These are phyloP conservation scores for Aspergillus wentii DNA, from an alignment of 495 filamentous ascomycete genomes.

Conservation along the genomic window DNA sequence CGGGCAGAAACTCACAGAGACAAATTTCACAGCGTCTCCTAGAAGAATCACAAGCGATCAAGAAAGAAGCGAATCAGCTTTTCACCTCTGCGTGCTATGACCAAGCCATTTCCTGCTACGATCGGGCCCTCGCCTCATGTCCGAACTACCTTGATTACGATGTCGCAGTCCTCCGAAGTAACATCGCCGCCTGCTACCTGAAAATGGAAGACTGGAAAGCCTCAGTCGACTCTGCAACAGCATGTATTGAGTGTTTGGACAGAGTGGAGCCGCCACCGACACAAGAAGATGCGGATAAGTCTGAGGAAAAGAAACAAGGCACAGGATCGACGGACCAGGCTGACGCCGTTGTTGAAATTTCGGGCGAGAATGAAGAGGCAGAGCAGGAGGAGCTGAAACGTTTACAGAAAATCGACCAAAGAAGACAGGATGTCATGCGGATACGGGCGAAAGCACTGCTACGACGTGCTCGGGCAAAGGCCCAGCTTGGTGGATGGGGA, in stretches of 20 bases:
- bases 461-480: constrained; percentile 72
- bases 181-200: constrained; percentile 86
- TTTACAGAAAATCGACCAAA: constrained; percentile 44
- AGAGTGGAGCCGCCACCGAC: constrained; percentile 45
- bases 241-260: constrained; percentile 67
- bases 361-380: constrained; percentile 53
- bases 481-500: constrained; percentile 70
- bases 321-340: constrained; percentile 6
- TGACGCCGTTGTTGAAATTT: constrained; percentile 44
- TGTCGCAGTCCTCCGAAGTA: constrained; percentile 78
- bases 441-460: constrained; percentile 82
- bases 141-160: constrained; percentile 90
- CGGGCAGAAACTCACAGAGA: constrained; percentile 1
- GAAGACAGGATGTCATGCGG: constrained; percentile 61
- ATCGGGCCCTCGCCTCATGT: constrained; percentile 73
- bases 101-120: constrained; percentile 85
- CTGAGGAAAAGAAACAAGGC: constrained; percentile 16
- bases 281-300: constrained; percentile 7
- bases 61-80: constrained; percentile 70
- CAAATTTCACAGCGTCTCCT: constrained; percentile 53
- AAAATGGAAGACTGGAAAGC: constrained; percentile 86
- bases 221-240: constrained; percentile 67
- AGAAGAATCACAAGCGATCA: constrained; percentile 66
- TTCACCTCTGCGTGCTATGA: constrained; percentile 70
- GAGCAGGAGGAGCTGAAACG: constrained; percentile 53